Base-by-base conservation (phyloP, 345 rosid species). In the Erysimum cheiranthoides region DNA sequence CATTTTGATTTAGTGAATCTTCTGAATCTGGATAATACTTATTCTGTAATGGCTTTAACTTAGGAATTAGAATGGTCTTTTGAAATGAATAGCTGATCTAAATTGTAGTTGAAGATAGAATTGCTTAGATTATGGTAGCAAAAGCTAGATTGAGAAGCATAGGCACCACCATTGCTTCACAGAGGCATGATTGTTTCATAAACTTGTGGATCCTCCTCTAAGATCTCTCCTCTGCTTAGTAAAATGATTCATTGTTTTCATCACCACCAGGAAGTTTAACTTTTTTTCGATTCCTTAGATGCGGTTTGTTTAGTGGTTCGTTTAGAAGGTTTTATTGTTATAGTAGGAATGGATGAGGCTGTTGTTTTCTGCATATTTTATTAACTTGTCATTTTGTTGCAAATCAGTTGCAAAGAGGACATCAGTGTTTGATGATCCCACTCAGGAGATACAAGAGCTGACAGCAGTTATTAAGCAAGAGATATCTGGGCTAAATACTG, bases 391-490 rank as follows among this genome's bases (percentile, higher is more conserved):
- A 5, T 43, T 43, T 52, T 72, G 69, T 52, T 73, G 65, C 8
- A 25, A 34, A 51, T 35, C 80, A 91, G 94, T 91, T 74, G 97
- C 97, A 21, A 91, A 91, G 88, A 84, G 90, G 66, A 84, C 97
- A 34, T 91, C 97, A 1, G 91, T 91, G 53, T 91, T 91, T 73
- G 97, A 91, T 78, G 93, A 91, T 80, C 97, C 97, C 13, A 85
- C 91, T 3, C 68, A 71, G 83, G 91, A 89, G 88, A 91, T 91
- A 79, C 97, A 91, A 73, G 97, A 91, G 78, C 70, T 89, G 57
- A 91, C 95, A 21, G 84, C 80, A 18, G 88, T 91, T 1, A 82
- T 87, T 80, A 91, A 91, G 78, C 97, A 91, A 83, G 97, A 91
- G 71, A 91, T 91, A 58, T 87, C 93, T 70, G 86, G 85, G 35